Evolutionary conservation across 1,284 basidiomycete species (phyloP).

Genomic region (Ganoderma lucidum): DNA sequence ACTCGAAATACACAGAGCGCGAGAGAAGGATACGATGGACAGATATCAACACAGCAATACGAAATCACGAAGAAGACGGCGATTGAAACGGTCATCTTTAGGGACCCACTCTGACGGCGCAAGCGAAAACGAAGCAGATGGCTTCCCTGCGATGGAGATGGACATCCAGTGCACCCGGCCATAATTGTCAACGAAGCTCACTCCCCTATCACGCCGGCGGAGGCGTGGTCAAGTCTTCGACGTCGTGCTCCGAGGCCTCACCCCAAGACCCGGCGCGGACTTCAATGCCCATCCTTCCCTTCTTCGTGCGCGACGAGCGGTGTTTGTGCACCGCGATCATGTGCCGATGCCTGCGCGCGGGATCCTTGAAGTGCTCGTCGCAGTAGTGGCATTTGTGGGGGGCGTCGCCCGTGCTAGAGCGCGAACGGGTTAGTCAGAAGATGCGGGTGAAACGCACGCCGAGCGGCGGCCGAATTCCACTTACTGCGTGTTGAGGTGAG

Average conservation of each 20-base stretch:
- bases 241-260: slow-evolving; percentile 20
- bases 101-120: not conserved
- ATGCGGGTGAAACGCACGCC: slow-evolving; percentile 15
- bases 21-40: slow-evolving; percentile 6
- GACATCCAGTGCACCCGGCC: not conserved
- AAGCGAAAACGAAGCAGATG: slow-evolving; percentile 1
- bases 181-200: not conserved
- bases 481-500: slow-evolving; percentile 69
- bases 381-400: slow-evolving; percentile 68
- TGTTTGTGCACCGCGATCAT: slow-evolving; percentile 62
- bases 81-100: not conserved
- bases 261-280: slow-evolving; percentile 9
- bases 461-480: slow-evolving; percentile 34
- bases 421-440: slow-evolving; percentile 8
- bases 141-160: not conserved
- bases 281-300: slow-evolving; percentile 22
- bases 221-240: slow-evolving; percentile 11
- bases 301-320: slow-evolving; percentile 49
- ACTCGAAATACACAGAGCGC: slow-evolving; percentile 6
- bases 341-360: slow-evolving; percentile 67
- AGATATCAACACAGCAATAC: slow-evolving; percentile 4
- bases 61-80: not conserved
- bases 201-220: slow-evolving; percentile 7
- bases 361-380: slow-evolving; percentile 64
- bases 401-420: slow-evolving; percentile 57